Base-by-base conservation (phyloP, 306 rosid species). In the Sophora flavescens region DNA sequence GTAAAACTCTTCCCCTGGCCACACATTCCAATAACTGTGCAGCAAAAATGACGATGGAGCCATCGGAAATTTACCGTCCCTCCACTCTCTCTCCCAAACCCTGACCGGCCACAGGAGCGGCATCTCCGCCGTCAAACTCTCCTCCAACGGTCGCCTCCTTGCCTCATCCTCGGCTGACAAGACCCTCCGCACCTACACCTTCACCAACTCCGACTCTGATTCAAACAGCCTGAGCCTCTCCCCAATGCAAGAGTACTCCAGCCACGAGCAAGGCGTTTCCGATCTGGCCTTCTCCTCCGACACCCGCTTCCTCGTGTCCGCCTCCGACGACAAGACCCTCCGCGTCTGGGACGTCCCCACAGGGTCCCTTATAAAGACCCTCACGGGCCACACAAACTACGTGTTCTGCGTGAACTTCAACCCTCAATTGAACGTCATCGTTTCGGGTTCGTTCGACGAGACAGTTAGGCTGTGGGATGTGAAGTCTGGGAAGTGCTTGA, bases 391-490 rank as follows among this genome's bases (percentile, higher is more conserved):
- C 87, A 92, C 99, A 51, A 95, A 95, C 82, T 90, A 85, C 59
- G 93, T 87, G 6, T 95, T 95, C 84, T 95, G 99, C 80, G 97
- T 89, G 30, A 90, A 90, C 72, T 95, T 95, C 75, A 95, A 93
- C 45, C 99, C 99, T 1, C 99, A 92, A 74, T 85, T 90, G 51
- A 95, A 95, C 83, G 63, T 93, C 72, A 89, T 95, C 63, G 97
- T 95, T 30, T 95, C 97, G 4, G 98, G 98, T 13, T 95, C 98
- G 36, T 95, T 90, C 78, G 98, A 90, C 16, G 98, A 95, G 88
- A 95, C 97, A 12, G 97, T 95, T 38, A 90, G 98, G 67, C 85
- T 95, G 17, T 92, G 98, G 98, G 98, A 95, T 14, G 97, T 95
- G 0, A 87, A 92, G 86, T 79, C 91, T 6, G 98, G 96, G 0